Conservation (phyloP, 495 filamentous ascomycete genomes). For the Hyaloscypha hepaticicola region DNA sequence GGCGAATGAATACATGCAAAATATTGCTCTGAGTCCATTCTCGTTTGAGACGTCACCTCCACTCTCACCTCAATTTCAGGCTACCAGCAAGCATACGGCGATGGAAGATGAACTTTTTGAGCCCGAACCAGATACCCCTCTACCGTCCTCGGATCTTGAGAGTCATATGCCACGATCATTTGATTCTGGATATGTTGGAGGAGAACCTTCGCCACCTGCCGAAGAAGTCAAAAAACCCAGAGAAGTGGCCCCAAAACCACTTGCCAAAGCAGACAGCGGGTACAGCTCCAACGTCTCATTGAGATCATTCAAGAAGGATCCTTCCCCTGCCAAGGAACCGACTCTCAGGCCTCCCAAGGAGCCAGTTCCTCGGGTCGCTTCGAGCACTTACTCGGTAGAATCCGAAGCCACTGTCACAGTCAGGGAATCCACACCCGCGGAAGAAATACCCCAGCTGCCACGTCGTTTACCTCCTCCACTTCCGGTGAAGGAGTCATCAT, state of each 20-base stretch:
- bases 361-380: slow-evolving; percentile 12
- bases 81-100: slow-evolving; percentile 47
- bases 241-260: slow-evolving; percentile 37
- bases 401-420: not conserved
- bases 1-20: slow-evolving; percentile 32
- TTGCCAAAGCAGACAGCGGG: slow-evolving; percentile 56
- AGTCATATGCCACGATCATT: slow-evolving; percentile 14
- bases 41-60: slow-evolving; percentile 30
- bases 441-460: not conserved
- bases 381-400: slow-evolving; percentile 1
- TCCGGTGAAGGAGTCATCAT: not conserved
- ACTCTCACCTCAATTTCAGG: slow-evolving; percentile 35
- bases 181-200: slow-evolving; percentile 24
- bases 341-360: slow-evolving; percentile 5
- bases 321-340: slow-evolving; percentile 12
- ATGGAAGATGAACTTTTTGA: slow-evolving; percentile 50
- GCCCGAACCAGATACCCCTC: slow-evolving; percentile 30
- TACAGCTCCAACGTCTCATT: slow-evolving; percentile 55
- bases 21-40: slow-evolving; percentile 35
- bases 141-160: not conserved
- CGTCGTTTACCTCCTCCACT: slow-evolving; percentile 1
- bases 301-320: slow-evolving; percentile 41
- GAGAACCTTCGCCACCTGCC: not conserved
- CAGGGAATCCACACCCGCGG: not conserved
- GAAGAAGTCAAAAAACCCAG: not conserved